Evolutionary conservation across 148 eudicot species (phyloP).

Genomic region (Cornus suecica): DNA sequence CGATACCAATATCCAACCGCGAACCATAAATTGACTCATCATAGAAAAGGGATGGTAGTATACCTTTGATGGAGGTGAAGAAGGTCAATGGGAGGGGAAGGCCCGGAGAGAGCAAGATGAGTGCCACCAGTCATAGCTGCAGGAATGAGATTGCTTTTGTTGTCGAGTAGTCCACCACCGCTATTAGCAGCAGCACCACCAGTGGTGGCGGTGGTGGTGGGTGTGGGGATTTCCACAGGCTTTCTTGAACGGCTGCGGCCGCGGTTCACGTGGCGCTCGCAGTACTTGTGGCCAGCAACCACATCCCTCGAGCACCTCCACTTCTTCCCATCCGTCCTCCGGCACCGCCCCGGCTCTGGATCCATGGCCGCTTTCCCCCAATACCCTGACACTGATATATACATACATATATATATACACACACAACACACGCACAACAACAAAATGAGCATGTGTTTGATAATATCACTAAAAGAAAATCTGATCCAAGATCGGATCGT

Average conservation of each 20-base stretch:
- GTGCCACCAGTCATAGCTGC: conserved; percentile 15
- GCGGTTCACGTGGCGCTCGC: conserved; percentile 93
- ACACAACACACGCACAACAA: conserved; percentile 2
- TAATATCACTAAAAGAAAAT: too few relatives aligned
- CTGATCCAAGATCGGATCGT: too few relatives aligned
- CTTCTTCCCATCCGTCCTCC: conserved; percentile 93
- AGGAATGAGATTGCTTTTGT: neutral
- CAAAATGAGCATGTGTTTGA: too few relatives aligned
- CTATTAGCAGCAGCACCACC: too few relatives aligned
- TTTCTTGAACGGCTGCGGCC: conserved; percentile 99
- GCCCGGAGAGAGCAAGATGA: conserved; percentile 40
- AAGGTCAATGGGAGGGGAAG: conserved; percentile 51
- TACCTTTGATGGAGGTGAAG: conserved; percentile 67
- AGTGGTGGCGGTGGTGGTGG: conserved; percentile 25
- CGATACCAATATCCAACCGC: too few relatives aligned
- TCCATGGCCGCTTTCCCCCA: conserved; percentile 88
- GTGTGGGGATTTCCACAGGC: conserved; percentile 96
- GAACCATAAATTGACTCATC: too few relatives aligned
- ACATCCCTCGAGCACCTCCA: conserved; percentile 98
- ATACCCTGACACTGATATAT: conserved; percentile 77
- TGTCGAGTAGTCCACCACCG: conserved; percentile 14
- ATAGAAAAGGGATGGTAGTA: too few relatives aligned
- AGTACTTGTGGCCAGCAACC: conserved; percentile 81
- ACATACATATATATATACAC: too few relatives aligned
- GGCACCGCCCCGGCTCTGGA: conserved; percentile 93